phyloP scores from a whole-genome alignment of 805 yeast species.

The Metschnikowia cubensis region DNA sequence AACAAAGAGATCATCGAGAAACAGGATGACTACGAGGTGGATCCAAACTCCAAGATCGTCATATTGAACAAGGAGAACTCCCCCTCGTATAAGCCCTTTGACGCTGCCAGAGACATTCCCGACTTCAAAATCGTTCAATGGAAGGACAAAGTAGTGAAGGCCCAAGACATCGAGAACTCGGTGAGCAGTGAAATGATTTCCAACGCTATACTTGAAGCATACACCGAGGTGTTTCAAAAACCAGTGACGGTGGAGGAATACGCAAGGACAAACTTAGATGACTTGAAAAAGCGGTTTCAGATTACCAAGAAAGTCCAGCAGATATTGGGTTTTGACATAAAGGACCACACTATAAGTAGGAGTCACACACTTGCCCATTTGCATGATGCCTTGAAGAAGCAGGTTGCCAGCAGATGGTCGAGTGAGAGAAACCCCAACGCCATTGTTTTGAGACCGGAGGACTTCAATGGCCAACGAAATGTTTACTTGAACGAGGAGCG shows the following conservation, averaged over 20 bases:
- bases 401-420: constrained; percentile 42
- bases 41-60: constrained; percentile 30
- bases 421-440: constrained; percentile 76
- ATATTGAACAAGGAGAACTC: constrained; percentile 36
- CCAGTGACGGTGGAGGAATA: constrained; percentile 7
- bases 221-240: constrained; percentile 20
- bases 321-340: constrained; percentile 48
- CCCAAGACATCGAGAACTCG: constrained; percentile 26
- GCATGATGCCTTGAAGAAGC: constrained; percentile 31
- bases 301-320: constrained; percentile 46
- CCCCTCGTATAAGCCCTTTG: constrained; percentile 25
- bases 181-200: constrained; percentile 25
- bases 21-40: constrained; percentile 35
- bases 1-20: constrained; percentile 35
- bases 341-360: constrained; percentile 46
- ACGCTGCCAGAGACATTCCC: constrained; percentile 29
- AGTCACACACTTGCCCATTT: constrained; percentile 39
- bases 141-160: constrained; percentile 26
- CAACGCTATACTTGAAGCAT: constrained; percentile 24
- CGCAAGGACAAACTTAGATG: constrained; percentile 16
- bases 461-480: constrained; percentile 52
- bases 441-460: constrained; percentile 53
- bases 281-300: constrained; percentile 47
- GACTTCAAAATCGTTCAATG: constrained; percentile 34
- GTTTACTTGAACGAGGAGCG: constrained; percentile 50